These are phyloP conservation scores for Silybum marianum DNA, from an alignment of 129 eudicot genomes.

Conservation along the genomic window DNA sequence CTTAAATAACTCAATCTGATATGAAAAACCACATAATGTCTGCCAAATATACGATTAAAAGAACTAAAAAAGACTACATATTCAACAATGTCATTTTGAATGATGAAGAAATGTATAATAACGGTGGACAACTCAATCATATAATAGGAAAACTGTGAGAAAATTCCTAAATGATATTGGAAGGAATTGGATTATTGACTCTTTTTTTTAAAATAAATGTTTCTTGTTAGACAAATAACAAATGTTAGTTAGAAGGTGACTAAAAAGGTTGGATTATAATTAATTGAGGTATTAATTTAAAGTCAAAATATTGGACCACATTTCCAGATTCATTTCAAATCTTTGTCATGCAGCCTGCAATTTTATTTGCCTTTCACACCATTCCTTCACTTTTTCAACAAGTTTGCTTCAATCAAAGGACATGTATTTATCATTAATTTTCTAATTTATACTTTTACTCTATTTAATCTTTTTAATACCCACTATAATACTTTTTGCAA, in stretches of 20 bases:
- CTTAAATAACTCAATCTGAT: too few species aligned
- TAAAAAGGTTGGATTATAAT: background rate
- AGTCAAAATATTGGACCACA: conserved; percentile 43
- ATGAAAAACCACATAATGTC: too few species aligned
- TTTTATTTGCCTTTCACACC: conserved; percentile 38
- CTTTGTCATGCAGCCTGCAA: conserved; percentile 25
- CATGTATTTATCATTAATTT: background rate
- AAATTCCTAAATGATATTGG: too few species aligned
- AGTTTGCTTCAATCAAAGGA: background rate
- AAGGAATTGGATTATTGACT: too few species aligned
- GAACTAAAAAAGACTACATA: too few species aligned
- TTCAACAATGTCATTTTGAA: too few species aligned
- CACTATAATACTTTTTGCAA: background rate
- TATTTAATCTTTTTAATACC: background rate
- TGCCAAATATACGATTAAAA: too few species aligned
- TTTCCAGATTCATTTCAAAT: background rate
- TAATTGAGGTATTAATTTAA: conserved; percentile 3
- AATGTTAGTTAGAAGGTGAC: conserved; percentile 28
- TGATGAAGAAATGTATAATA: too few species aligned
- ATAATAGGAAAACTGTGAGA: too few species aligned
- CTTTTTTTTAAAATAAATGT: too few species aligned
- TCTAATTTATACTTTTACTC: too few species aligned
- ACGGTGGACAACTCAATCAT: too few species aligned
- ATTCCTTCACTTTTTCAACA: background rate
- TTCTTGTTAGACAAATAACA: background rate